Evolutionary conservation across 2,329 filamentous ascomycete genomes (phyloP).

Genomic region (Fusarium duplospermum): DNA sequence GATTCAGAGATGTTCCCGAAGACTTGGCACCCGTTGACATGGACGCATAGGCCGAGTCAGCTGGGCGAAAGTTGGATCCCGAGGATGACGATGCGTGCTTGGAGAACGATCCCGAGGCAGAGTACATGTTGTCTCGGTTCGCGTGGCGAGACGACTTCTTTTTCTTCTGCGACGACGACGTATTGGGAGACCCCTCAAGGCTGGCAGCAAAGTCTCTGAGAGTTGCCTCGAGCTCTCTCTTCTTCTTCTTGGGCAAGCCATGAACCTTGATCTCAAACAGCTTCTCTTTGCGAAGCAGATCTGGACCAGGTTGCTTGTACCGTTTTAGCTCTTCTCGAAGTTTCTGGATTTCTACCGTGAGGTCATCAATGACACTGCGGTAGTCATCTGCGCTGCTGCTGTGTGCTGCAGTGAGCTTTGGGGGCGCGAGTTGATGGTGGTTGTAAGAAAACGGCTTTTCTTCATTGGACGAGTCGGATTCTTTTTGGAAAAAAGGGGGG

Average conservation of each 20-base stretch:
- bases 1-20: slow-evolving; percentile 53
- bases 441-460: slow-evolving; percentile 47
- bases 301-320: slow-evolving; percentile 74
- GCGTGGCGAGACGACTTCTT: slow-evolving; percentile 55
- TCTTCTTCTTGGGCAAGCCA: slow-evolving; percentile 77
- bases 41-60: slow-evolving; percentile 77
- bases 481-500: slow-evolving; percentile 66
- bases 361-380: slow-evolving; percentile 85
- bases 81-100: slow-evolving; percentile 67
- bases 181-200: slow-evolving; percentile 63
- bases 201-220: slow-evolving; percentile 77
- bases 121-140: slow-evolving; percentile 54
- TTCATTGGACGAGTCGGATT: slow-evolving; percentile 64
- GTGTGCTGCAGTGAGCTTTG: slow-evolving; percentile 52
- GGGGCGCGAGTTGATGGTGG: slow-evolving; percentile 36
- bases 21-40: slow-evolving; percentile 66
- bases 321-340: slow-evolving; percentile 78
- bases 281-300: slow-evolving; percentile 78
- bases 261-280: slow-evolving; percentile 87
- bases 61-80: slow-evolving; percentile 63
- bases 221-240: slow-evolving; percentile 79
- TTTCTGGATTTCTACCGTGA: slow-evolving; percentile 86
- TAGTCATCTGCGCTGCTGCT: slow-evolving; percentile 79
- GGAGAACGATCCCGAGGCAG: slow-evolving; percentile 56
- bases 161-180: slow-evolving; percentile 54